Conservation (phyloP, 495 filamentous ascomycete species). For the Thermochaetoides thermophila region DNA sequence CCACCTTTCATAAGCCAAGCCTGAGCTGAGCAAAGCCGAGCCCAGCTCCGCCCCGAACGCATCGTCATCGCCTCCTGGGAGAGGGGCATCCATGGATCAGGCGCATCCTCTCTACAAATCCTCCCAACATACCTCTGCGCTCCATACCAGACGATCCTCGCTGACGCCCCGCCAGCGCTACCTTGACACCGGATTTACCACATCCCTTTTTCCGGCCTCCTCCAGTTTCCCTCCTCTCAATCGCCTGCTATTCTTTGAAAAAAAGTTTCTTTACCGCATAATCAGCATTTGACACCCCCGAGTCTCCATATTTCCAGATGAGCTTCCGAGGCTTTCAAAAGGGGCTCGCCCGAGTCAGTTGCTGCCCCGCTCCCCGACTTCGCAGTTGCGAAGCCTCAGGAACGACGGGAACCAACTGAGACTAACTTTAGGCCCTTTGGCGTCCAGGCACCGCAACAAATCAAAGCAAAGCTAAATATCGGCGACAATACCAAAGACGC, state of each 20-base stretch:
- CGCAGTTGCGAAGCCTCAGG: background rate
- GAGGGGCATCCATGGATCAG: constrained; percentile 7
- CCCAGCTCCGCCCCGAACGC: constrained; percentile 9
- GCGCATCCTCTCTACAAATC: background rate
- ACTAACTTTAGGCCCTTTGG: background rate
- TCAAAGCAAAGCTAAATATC: constrained; percentile 86
- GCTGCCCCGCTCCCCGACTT: constrained; percentile 5
- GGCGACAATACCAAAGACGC: constrained; percentile 88
- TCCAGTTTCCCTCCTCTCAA: background rate
- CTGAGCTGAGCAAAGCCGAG: constrained; percentile 3
- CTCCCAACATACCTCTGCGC: background rate
- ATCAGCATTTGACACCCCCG: background rate
- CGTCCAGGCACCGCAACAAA: constrained; percentile 70
- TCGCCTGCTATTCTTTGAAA: background rate
- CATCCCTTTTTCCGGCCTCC: background rate
- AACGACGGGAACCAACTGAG: background rate
- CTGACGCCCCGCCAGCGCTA: background rate
- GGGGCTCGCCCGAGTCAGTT: constrained; percentile 60
- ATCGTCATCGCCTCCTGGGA: constrained; percentile 12
- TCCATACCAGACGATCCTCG: background rate
- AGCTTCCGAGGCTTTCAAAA: constrained; percentile 95
- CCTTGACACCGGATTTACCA: background rate
- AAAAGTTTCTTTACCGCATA: background rate
- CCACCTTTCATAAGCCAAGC: constrained; percentile 17
- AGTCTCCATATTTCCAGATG: too few relatives aligned